These are phyloP conservation scores for Entamoeba moshkovskii DNA, from an alignment of 208 protist genomes.

Conservation along the genomic window DNA sequence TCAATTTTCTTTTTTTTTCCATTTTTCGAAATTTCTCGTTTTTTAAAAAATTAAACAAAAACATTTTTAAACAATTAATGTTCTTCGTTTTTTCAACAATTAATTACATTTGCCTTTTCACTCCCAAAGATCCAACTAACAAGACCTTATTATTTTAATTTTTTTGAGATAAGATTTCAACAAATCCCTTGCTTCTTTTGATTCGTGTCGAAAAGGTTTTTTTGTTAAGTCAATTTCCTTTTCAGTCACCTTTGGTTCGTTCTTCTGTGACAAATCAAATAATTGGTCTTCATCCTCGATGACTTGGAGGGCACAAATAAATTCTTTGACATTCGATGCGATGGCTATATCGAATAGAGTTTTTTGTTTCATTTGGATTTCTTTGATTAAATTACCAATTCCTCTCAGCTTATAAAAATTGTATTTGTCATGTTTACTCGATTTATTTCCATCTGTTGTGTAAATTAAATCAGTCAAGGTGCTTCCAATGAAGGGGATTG, in stretches of 20 bases:
- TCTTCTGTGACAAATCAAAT: background rate
- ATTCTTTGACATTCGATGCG: background rate
- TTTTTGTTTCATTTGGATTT: constrained; percentile 14
- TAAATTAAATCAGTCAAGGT: constrained; percentile 19
- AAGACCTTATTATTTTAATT: background rate
- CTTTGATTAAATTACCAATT: constrained; percentile 4
- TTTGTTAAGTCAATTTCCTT: background rate
- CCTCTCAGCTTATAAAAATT: constrained; percentile 12
- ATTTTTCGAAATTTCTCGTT: no score
- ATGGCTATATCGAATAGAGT: background rate
- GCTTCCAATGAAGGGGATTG: constrained; percentile 3
- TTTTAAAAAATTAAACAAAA: no score
- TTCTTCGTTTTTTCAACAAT: no score
- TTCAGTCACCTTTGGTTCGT: background rate
- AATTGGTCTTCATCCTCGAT: background rate
- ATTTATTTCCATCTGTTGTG: background rate
- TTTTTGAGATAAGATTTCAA: background rate
- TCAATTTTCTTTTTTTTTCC: no score
- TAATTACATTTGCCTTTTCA: no score
- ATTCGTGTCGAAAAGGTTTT: background rate
- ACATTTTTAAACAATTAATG: no score
- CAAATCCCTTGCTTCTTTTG: background rate
- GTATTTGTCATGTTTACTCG: background rate
- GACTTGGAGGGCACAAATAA: background rate
- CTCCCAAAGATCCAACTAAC: no score